Evolutionary conservation across 768 basidiomycete species (phyloP), one percentile per base, ranked within the genome.

Genomic region (Calocera cornea): DNA sequence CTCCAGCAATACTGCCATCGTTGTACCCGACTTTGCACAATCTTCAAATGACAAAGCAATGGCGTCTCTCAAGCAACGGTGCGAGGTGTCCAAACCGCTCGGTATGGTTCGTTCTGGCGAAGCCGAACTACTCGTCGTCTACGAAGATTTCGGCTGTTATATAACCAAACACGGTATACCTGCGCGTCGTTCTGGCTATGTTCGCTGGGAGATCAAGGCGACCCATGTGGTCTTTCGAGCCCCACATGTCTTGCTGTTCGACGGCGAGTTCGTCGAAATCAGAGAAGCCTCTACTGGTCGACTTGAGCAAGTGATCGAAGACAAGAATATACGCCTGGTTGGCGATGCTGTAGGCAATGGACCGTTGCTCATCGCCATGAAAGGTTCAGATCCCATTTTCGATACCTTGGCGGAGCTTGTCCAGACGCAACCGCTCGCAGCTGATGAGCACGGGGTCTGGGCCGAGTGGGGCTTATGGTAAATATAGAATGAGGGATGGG

Each of bases 281-380:
- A 84, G 91, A 66, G 79, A 84, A 68, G 77, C 84, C 31, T 76
- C 78, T 16, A 87, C 86, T 0, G 86, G 88, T 2, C 76, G 83
- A 64, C 83, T 93, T 22, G 83, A 86, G n/a, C 91, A 93, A 76
- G 88, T 91, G n/a, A 85, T 92, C 49, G 87, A 90, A 72, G 90
- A 81, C 0, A 71, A 72, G 12, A 88, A 90, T 71, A 82, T 92
- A 40, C 84, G 88, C 29, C 78, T 33, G 41, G 75, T 79, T 47
- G 71, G 71, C 17, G 78, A 81, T 34, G 22, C 40, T 33, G 11
- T 33, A 11, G 19, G 54, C 19, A 47, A 47, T 8, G 82, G 83
- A 64, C 79, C 83, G 5, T 79, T 89, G 27, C 73, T 91, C 50
- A 78, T 87, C 2, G 87, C 81, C 14, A 87, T 87, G 86, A 80